Evolutionary conservation across 768 basidiomycete species (phyloP).

Genomic region (Phlebiopsis gigantea): DNA sequence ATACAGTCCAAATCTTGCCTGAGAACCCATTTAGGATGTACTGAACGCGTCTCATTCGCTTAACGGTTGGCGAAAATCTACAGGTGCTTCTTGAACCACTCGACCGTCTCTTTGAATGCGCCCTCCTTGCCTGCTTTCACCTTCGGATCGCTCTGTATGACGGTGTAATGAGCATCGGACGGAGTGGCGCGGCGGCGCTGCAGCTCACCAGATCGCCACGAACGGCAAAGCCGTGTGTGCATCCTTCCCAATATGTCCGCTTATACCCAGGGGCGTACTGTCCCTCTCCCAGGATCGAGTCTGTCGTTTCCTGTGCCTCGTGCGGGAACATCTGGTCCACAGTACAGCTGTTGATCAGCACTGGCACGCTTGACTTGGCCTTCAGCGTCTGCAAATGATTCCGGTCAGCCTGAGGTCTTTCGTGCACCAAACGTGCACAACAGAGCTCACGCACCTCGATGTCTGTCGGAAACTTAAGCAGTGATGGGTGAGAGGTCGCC

Average conservation of each 20-base stretch:
- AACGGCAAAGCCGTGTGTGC: conserved; percentile 33
- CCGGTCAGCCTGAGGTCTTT: not conserved
- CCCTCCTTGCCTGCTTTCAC: conserved; percentile 62
- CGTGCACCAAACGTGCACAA: not conserved
- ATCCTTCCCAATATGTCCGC: conserved; percentile 27
- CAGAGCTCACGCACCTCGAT: conserved; percentile 52
- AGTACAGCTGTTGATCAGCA: conserved; percentile 66
- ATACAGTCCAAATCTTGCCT: too few species aligned
- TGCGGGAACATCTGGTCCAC: conserved; percentile 45
- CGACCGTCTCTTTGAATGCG: conserved; percentile 50
- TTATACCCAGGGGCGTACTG: conserved; percentile 35
- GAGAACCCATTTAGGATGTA: too few species aligned
- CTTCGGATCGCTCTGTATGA: conserved; percentile 33
- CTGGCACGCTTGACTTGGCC: conserved; percentile 40
- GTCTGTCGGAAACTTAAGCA: conserved; percentile 54
- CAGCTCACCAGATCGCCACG: conserved; percentile 33
- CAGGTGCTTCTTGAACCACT: conserved; percentile 43
- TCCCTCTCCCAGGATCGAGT: conserved; percentile 34
- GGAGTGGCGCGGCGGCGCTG: not conserved
- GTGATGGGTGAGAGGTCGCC: conserved; percentile 56
- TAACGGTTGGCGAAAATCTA: too few species aligned
- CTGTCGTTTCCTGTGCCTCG: conserved; percentile 31
- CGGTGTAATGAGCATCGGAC: not conserved
- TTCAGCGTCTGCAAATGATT: conserved; percentile 36
- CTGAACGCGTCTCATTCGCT: too few species aligned